Conservation (phyloP, 257 asterid species). For the Phtheirospermum japonicum region DNA sequence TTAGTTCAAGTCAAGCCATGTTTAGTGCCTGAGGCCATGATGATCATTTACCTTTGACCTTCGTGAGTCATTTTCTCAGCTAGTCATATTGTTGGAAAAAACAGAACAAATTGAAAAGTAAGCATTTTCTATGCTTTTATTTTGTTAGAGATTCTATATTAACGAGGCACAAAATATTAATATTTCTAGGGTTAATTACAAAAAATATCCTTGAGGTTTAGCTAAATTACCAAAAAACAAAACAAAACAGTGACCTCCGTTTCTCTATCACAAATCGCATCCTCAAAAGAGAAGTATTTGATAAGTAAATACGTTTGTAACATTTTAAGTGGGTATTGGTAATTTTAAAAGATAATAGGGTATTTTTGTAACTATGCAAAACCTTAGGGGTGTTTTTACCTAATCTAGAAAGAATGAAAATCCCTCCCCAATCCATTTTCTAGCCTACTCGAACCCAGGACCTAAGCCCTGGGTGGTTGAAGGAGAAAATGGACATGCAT, state of each 20-base stretch:
- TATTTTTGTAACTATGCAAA: no score
- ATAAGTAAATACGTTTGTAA: no score
- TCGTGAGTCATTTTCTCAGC: slow-evolving; percentile 27
- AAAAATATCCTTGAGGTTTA: not conserved
- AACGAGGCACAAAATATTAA: not conserved
- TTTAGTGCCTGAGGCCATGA: slow-evolving; percentile 31
- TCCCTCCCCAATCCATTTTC: no score
- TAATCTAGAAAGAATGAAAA: no score
- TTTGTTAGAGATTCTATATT: not conserved
- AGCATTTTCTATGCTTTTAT: slow-evolving; percentile 10
- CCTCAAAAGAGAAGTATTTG: not conserved
- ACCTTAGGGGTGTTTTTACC: no score
- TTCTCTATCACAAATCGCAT: not conserved
- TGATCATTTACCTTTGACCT: not conserved
- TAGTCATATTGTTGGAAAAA: slow-evolving; percentile 8
- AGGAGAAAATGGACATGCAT: no score
- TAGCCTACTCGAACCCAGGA: no score
- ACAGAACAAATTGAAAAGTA: slow-evolving; percentile 3
- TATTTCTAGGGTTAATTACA: not conserved
- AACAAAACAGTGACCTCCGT: not conserved
- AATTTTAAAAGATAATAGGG: no score
- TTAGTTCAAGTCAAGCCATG: slow-evolving; percentile 45
- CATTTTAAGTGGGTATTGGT: no score
- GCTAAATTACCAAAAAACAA: no score
- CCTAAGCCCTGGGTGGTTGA: no score